phyloP scores from a whole-genome alignment of 1,284 basidiomycete species.

The Fomitopsis schrenkii region DNA sequence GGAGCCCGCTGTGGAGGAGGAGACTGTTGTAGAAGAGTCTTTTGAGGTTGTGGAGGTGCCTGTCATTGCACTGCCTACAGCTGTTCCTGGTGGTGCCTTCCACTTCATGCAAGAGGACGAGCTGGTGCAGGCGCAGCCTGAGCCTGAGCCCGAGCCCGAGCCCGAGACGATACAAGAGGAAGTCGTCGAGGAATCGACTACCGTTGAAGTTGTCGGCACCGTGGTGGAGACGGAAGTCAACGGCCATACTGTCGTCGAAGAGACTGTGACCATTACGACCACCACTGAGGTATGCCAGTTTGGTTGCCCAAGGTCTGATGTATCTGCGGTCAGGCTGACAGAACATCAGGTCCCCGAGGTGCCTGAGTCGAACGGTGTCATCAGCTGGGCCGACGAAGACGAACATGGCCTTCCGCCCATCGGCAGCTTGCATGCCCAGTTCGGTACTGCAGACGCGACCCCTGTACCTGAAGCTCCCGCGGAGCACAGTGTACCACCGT shows the following conservation, averaged over 20 bases:
- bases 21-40: constrained; percentile 8
- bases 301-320: neutral
- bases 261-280: constrained; percentile 21
- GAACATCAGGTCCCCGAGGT: constrained; percentile 32
- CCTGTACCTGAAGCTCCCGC: constrained; percentile 35
- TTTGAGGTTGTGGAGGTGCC: constrained; percentile 18
- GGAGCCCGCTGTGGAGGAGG: constrained; percentile 8
- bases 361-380: constrained; percentile 35
- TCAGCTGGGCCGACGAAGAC: constrained; percentile 48
- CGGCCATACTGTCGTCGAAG: constrained; percentile 23
- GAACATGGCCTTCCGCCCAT: constrained; percentile 37
- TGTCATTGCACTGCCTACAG: constrained; percentile 33
- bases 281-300: constrained; percentile 20
- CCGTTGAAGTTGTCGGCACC: constrained; percentile 23
- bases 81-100: constrained; percentile 49
- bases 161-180: constrained; percentile 19
- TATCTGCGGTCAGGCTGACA: neutral
- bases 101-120: constrained; percentile 78
- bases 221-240: constrained; percentile 20
- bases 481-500: constrained; percentile 12
- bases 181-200: constrained; percentile 16
- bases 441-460: constrained; percentile 40
- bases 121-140: constrained; percentile 34
- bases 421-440: constrained; percentile 36
- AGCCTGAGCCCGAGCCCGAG: constrained; percentile 20